These are phyloP conservation scores for Fusarium cyanostomum DNA, from an alignment of 2,329 filamentous ascomycete species.

Conservation along the genomic window DNA sequence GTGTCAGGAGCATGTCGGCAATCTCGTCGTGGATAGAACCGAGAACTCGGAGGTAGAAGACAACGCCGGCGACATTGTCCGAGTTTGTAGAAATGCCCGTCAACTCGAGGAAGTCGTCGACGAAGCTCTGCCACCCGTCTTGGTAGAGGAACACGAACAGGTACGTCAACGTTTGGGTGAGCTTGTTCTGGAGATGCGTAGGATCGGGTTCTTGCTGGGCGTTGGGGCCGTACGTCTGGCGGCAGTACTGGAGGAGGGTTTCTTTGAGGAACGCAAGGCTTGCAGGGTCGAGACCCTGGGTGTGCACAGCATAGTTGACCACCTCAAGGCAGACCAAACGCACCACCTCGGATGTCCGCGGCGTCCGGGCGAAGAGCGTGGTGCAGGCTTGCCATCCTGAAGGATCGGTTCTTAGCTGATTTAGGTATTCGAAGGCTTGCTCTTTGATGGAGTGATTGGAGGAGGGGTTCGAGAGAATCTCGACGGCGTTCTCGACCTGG, in stretches of 20 bases:
- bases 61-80: slow-evolving; percentile 78
- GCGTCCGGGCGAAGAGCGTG: slow-evolving; percentile 81
- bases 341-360: slow-evolving; percentile 81
- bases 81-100: slow-evolving; percentile 70
- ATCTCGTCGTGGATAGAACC: slow-evolving; percentile 96
- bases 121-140: slow-evolving; percentile 86
- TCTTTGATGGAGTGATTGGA: slow-evolving; percentile 78
- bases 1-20: slow-evolving; percentile 86
- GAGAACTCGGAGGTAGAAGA: slow-evolving; percentile 89
- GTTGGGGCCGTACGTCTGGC: slow-evolving; percentile 74
- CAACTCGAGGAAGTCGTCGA: slow-evolving; percentile 87
- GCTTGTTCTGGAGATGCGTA: slow-evolving; percentile 88
- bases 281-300: slow-evolving; percentile 76
- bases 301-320: slow-evolving; percentile 90
- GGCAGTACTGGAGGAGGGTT: slow-evolving; percentile 82
- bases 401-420: slow-evolving; percentile 81
- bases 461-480: slow-evolving; percentile 87
- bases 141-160: slow-evolving; percentile 90
- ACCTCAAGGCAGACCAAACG: slow-evolving; percentile 91
- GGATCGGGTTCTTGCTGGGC: slow-evolving; percentile 72
- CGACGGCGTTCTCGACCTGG: slow-evolving; percentile 93
- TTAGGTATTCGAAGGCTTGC: slow-evolving; percentile 84
- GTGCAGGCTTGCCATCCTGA: slow-evolving; percentile 93
- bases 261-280: slow-evolving; percentile 82
- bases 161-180: slow-evolving; percentile 94